Evolutionary conservation across 1,284 basidiomycete genomes (phyloP).

Genomic region (Sporisorium exsertum): DNA sequence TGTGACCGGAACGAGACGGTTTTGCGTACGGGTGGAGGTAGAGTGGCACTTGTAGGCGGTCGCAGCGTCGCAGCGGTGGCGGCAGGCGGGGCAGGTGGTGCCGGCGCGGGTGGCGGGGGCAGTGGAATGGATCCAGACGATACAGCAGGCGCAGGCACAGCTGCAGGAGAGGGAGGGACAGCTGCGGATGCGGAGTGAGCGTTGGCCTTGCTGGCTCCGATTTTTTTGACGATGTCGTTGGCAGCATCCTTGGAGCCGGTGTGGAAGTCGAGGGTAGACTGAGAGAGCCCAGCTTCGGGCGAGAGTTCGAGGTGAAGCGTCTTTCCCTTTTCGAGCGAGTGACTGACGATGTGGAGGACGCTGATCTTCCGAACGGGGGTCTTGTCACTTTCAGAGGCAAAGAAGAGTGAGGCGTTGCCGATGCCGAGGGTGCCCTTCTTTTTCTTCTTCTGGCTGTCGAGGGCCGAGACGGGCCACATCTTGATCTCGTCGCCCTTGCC

Average conservation of each 20-base stretch:
- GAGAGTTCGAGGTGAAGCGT: slow-evolving; percentile 59
- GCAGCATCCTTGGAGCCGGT: slow-evolving; percentile 62
- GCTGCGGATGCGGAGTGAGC: slow-evolving; percentile 38
- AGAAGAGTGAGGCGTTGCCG: slow-evolving; percentile 67
- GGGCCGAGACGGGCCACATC: slow-evolving; percentile 67
- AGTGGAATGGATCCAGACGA: slow-evolving; percentile 19
- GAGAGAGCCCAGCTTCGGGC: slow-evolving; percentile 47
- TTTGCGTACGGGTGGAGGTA: slow-evolving; percentile 56
- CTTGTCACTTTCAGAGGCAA: slow-evolving; percentile 68
- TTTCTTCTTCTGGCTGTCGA: slow-evolving; percentile 66
- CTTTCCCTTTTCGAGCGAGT: slow-evolving; percentile 65
- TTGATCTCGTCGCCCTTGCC: slow-evolving; percentile 66
- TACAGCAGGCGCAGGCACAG: slow-evolving; percentile 24
- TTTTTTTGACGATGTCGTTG: slow-evolving; percentile 61
- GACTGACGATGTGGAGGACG: slow-evolving; percentile 53
- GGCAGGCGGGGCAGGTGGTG: slow-evolving; percentile 28
- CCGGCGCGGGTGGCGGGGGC: slow-evolving; percentile 46
- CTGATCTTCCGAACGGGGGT: slow-evolving; percentile 64
- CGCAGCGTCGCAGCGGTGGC: slow-evolving; percentile 33
- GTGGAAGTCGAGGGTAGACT: slow-evolving; percentile 56
- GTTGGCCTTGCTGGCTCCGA: slow-evolving; percentile 57
- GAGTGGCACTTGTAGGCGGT: slow-evolving; percentile 46
- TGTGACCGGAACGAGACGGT: slow-evolving; percentile 55
- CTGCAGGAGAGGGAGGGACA: slow-evolving; percentile 8
- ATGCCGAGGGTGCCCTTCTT: slow-evolving; percentile 68